phyloP scores from a whole-genome alignment of 202 grass and related monocot species.

The Panicum virgatum region DNA sequence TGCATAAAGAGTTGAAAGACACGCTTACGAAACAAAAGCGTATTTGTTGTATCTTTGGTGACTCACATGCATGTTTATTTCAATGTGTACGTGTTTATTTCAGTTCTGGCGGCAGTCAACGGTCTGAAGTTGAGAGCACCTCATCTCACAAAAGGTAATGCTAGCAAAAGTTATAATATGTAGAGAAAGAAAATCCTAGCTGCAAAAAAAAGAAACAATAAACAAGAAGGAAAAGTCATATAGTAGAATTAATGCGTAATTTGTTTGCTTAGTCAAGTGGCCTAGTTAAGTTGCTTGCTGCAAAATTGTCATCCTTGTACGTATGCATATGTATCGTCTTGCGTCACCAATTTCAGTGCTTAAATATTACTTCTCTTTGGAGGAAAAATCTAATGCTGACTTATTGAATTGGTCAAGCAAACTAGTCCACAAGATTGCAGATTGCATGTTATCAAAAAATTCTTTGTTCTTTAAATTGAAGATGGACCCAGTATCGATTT shows the following conservation, averaged over 20 bases:
- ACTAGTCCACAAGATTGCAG: background rate
- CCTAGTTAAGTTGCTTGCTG: background rate
- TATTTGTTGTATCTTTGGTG: background rate
- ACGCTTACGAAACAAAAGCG: background rate
- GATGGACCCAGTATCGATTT: background rate
- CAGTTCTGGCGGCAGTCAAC: conserved; percentile 75
- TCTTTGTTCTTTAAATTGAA: background rate
- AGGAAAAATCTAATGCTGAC: background rate
- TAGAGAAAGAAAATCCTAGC: background rate
- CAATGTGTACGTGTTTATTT: background rate
- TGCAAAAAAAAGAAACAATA: too few species aligned
- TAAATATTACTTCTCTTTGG: background rate
- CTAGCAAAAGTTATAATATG: background rate
- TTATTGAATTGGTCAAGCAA: background rate
- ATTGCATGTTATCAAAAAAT: background rate
- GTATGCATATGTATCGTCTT: background rate
- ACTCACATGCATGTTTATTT: background rate
- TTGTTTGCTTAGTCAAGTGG: background rate
- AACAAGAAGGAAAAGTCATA: background rate
- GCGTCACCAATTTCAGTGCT: background rate
- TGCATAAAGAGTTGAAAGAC: too few species aligned
- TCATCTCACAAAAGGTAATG: conserved; percentile 56
- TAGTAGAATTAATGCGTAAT: background rate
- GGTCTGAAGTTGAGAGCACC: conserved; percentile 55
- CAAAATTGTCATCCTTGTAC: background rate